These are phyloP conservation scores for Solanum phureja DNA, from an alignment of 257 asterid genomes.

Conservation along the genomic window DNA sequence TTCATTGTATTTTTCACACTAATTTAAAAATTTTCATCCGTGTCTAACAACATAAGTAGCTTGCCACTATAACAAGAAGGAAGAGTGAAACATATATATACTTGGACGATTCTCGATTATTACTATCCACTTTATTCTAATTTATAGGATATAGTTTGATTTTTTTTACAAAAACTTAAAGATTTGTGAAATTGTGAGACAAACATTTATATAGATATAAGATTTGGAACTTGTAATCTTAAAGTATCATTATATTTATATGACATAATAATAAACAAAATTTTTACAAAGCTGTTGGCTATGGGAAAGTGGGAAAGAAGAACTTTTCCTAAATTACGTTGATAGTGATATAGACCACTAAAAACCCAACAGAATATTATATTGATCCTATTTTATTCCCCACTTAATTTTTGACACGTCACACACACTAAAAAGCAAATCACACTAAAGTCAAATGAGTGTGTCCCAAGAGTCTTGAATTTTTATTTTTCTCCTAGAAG, in stretches of 20 bases:
- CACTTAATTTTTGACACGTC: conserved; percentile 9
- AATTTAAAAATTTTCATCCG: background rate
- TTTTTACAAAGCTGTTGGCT: background rate
- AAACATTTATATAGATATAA: background rate
- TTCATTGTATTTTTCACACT: background rate
- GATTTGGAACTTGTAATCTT: background rate
- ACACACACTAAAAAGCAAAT: background rate
- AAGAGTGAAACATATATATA: background rate
- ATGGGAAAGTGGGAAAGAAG: background rate
- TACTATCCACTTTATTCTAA: background rate
- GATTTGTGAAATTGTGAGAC: background rate
- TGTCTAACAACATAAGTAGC: background rate
- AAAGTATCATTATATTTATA: background rate
- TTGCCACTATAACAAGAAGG: background rate
- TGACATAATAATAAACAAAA: background rate
- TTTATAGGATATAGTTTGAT: background rate
- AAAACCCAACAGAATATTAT: background rate
- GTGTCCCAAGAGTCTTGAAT: background rate
- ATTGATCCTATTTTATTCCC: background rate
- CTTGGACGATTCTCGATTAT: background rate
- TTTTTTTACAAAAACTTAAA: background rate
- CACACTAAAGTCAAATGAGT: background rate
- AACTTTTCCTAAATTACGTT: background rate
- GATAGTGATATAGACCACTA: conserved; percentile 26
- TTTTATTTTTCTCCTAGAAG: background rate